A percentile compares a stretch with the other conserved stretches of the same genome.
These are phyloP conservation scores for Tillandsia leiboldiana DNA, from an alignment of 176 grass and related monocot genomes.

Conservation along the genomic window DNA sequence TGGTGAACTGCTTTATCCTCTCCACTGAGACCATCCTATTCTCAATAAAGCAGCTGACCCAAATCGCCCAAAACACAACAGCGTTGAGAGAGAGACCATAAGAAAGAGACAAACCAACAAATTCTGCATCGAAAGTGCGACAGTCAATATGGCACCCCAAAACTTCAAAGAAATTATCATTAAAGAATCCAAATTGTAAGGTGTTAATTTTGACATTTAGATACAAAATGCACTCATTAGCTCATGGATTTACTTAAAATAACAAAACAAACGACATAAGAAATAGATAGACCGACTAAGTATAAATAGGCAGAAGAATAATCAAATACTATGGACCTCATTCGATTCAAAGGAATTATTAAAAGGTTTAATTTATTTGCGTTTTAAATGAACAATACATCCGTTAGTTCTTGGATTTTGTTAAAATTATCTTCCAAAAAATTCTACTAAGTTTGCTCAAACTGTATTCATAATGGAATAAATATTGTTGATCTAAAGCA, in stretches of 20 bases:
- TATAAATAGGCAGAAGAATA: too few relatives aligned
- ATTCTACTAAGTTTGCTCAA: too few relatives aligned
- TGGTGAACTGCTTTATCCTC: slow-evolving; percentile 94
- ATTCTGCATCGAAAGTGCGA: slow-evolving; percentile 45
- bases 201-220: background rate
- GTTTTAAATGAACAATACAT: too few relatives aligned
- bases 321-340: too few relatives aligned
- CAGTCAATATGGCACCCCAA: slow-evolving; percentile 5
- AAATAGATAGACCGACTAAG: too few relatives aligned
- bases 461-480: too few relatives aligned
- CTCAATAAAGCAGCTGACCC: slow-evolving; percentile 89
- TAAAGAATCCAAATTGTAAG: background rate
- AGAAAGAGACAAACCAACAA: slow-evolving; percentile 82
- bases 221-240: background rate
- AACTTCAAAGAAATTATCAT: background rate
- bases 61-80: slow-evolving; percentile 65
- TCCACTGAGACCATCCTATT: slow-evolving; percentile 94
- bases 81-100: slow-evolving; percentile 87
- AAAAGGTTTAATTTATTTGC: too few relatives aligned
- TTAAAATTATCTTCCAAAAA: too few relatives aligned
- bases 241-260: background rate
- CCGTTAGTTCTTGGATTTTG: too few relatives aligned
- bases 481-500: too few relatives aligned
- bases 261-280: background rate
- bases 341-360: too few relatives aligned